Base-by-base conservation (phyloP, 2,329 filamentous ascomycete genomes). In the Apiospora saccharicola region DNA sequence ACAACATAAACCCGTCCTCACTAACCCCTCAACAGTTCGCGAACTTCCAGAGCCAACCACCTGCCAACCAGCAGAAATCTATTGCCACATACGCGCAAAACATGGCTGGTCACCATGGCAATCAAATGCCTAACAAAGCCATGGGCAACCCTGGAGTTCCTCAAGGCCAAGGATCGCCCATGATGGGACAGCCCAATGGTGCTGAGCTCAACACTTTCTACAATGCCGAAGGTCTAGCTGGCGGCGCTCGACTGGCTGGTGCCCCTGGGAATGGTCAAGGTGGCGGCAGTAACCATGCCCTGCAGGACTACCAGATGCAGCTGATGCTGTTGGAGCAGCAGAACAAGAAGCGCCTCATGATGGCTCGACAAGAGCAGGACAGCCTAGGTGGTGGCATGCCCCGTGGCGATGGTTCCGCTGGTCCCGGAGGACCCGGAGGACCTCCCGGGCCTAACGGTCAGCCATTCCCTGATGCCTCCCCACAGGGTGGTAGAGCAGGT, bases 241-340 rank as follows among this genome's bases (percentile, higher is more conserved):
- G 82, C 46, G 86, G 84, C 68, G 86, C 88, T 34, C 92, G 94
- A 85, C 88, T 92, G 71, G 82, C 84, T 46, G 87, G 83, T 53
- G 57, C 30, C 19, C 84, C 86, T 86, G 83, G 82, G 72, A 83
- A 82, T 67, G 74, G 71, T 46, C 86, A 86, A 75, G 83, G 82
- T 74, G 87, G 83, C 77, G 87, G 85, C 69, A 93, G 92, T 82
- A 96, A 94, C 80, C 93, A 95, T 80, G 93, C 93, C 30, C 86
- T 96, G 67, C 93, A 95, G 82, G 93, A 96, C 81, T 96, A 96
- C 78, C 93, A 96, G 84, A 95, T 95, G 93, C 93, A 96, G 81
- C 84, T 96, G 80, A 96, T 95, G 93, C 84, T 95, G 69, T 87
- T 96, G 22, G 93, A 96, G 82, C 93, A 95, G 82, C 93, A 96